Evolutionary conservation across 2,329 filamentous ascomycete genomes (phyloP).

Genomic region (Aspergillus fructus): DNA sequence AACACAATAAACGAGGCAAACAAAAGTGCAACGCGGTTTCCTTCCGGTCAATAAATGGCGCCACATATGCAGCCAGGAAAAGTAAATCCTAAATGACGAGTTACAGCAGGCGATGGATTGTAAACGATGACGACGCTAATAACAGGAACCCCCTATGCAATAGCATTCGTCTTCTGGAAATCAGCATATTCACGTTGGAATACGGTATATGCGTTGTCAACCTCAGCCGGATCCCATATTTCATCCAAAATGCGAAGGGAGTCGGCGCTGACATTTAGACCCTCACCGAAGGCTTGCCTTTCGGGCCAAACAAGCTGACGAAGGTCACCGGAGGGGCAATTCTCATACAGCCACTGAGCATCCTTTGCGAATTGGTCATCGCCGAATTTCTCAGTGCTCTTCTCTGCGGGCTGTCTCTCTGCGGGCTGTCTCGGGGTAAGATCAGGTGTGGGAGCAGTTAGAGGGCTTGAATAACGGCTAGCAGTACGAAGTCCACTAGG

Average conservation of each 20-base stretch:
- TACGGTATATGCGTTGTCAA: conserved; percentile 14
- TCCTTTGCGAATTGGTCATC: conserved; percentile 26
- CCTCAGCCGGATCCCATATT: conserved; percentile 18
- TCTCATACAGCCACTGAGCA: conserved; percentile 27
- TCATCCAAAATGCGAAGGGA: conserved; percentile 14
- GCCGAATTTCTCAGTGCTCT: conserved; percentile 17
- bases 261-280: conserved; percentile 15
- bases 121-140: not conserved
- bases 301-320: conserved; percentile 24
- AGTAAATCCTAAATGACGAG: not conserved
- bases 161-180: conserved; percentile 12
- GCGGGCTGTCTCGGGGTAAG: conserved; percentile 3
- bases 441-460: conserved; percentile 18
- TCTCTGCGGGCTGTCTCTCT: not conserved
- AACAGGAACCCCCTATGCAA: conserved; percentile 6
- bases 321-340: conserved; percentile 27
- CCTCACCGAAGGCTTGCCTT: conserved; percentile 16
- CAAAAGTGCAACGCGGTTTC: not conserved
- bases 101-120: not conserved
- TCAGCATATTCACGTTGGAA: conserved; percentile 19
- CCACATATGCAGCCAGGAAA: not conserved
- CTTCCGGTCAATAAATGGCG: not conserved
- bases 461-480: conserved; percentile 27
- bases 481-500: conserved; percentile 43
- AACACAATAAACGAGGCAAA: not conserved